Conservation (phyloP, 108 stramenopile genomes). For the Nitzschia sp. region DNA sequence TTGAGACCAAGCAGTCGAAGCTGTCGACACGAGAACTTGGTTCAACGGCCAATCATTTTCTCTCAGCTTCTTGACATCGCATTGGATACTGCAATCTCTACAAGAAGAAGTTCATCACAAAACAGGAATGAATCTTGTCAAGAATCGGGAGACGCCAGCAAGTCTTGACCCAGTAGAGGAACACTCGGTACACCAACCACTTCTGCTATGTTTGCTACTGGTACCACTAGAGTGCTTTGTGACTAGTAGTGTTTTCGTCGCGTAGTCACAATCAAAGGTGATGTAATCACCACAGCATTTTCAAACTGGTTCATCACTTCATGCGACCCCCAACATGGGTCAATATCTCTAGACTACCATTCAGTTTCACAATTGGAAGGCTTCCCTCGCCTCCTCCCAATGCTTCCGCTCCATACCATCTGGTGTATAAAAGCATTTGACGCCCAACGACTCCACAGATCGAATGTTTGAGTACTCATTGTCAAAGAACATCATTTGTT, state of each 20-base stretch:
- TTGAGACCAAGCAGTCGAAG: not conserved
- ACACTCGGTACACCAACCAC: no score
- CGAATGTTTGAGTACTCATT: slow-evolving; percentile 76
- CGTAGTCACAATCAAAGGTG: no score
- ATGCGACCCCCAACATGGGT: no score
- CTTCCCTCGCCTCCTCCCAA: slow-evolving; percentile 56
- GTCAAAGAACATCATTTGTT: slow-evolving; percentile 90
- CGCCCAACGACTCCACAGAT: slow-evolving; percentile 57
- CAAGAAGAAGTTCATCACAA: no score
- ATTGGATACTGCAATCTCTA: not conserved
- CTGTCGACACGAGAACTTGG: not conserved
- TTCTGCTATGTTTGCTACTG: no score
- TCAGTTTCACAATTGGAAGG: slow-evolving; percentile 45
- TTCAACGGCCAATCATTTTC: not conserved
- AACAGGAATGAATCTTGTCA: no score
- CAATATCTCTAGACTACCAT: not conserved
- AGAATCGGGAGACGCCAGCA: no score
- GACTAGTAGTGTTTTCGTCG: no score
- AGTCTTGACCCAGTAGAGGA: no score
- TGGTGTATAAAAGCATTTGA: slow-evolving; percentile 75
- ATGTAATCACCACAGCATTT: no score
- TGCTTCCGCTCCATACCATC: slow-evolving; percentile 61
- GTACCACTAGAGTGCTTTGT: no score
- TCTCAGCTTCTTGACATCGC: not conserved
- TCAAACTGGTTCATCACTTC: no score